Evolutionary conservation across 2,329 filamentous ascomycete species (phyloP).

Genomic region (Fusarium nelsonii): DNA sequence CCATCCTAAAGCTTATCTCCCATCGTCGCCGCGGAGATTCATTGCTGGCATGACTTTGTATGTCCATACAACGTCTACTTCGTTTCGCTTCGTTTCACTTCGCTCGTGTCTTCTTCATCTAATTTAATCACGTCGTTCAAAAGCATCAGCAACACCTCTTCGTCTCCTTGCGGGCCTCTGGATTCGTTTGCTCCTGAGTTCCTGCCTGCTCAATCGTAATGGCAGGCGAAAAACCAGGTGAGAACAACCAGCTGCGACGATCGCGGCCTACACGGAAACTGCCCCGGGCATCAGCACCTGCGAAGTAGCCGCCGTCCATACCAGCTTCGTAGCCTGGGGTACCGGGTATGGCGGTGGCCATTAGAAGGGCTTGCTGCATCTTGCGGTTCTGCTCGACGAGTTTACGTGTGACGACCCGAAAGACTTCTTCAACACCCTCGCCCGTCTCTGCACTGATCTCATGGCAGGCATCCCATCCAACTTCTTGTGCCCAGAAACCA

Average conservation of each 20-base stretch:
- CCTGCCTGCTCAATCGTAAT: conserved; percentile 61
- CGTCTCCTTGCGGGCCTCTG: conserved; percentile 43
- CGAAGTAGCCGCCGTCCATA: conserved; percentile 65
- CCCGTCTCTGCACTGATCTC: conserved; percentile 95
- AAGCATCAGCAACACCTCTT: conserved; percentile 50
- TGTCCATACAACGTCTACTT: conserved; percentile 28
- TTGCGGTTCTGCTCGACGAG: conserved; percentile 74
- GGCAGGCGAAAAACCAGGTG: conserved; percentile 65
- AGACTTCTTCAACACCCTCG: conserved; percentile 96
- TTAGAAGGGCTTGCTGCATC: conserved; percentile 69
- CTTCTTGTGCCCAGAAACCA: conserved; percentile 90
- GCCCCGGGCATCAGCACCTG: conserved; percentile 59
- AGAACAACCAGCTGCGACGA: conserved; percentile 70
- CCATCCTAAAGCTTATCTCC: conserved; percentile 34
- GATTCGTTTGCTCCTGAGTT: conserved; percentile 47
- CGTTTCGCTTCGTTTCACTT: conserved; percentile 9
- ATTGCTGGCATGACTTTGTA: conserved; percentile 14
- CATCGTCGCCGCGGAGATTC: conserved; percentile 23
- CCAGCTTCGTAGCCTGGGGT: conserved; percentile 61
- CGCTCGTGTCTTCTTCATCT: conserved; percentile 7
- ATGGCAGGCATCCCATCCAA: conserved; percentile 97
- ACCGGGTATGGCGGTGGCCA: conserved; percentile 66
- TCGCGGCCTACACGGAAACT: conserved; percentile 71
- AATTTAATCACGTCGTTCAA: not conserved
- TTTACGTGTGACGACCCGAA: conserved; percentile 75